These are phyloP conservation scores for Leccinum solheimii DNA, from an alignment of 1,284 basidiomycete genomes.

Conservation along the genomic window DNA sequence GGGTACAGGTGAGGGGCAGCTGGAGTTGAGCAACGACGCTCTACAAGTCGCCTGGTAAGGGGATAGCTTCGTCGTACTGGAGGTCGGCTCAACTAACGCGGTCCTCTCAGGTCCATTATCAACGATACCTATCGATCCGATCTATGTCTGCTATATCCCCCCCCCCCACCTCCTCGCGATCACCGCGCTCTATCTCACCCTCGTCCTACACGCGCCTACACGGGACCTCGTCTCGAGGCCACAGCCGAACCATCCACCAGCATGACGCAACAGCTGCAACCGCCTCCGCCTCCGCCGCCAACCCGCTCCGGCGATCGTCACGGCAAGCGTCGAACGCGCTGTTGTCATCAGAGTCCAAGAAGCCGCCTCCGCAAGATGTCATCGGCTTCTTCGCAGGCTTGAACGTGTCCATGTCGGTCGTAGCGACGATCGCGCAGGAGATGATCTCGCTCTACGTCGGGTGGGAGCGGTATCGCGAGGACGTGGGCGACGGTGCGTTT, in stretches of 20 bases:
- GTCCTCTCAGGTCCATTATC: slow-evolving; percentile 77
- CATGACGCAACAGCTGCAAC: slow-evolving; percentile 4
- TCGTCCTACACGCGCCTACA: slow-evolving; percentile 64
- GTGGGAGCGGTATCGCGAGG: slow-evolving; percentile 81
- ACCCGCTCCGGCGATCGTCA: slow-evolving; percentile 53
- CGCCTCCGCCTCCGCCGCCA: slow-evolving; percentile 13
- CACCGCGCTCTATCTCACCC: slow-evolving; percentile 85
- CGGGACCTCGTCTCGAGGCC: slow-evolving; percentile 37
- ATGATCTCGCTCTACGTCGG: slow-evolving; percentile 87
- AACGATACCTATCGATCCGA: slow-evolving; percentile 96
- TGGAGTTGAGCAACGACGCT: slow-evolving; percentile 66
- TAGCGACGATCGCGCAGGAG: slow-evolving; percentile 90
- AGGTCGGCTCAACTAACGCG: neutral
- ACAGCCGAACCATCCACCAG: neutral
- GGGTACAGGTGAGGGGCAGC: slow-evolving; percentile 69
- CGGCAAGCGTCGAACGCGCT: slow-evolving; percentile 38
- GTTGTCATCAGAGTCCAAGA: slow-evolving; percentile 35
- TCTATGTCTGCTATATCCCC: slow-evolving; percentile 88
- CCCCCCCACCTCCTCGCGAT: slow-evolving; percentile 95
- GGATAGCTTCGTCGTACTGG: neutral
- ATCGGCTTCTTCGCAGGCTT: slow-evolving; percentile 84
- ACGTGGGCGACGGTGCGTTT: slow-evolving; percentile 37
- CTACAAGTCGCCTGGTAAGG: slow-evolving; percentile 75
- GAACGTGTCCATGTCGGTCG: slow-evolving; percentile 78
- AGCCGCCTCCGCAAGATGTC: slow-evolving; percentile 55